Evolutionary conservation across 2,329 filamentous ascomycete species (phyloP), one percentile per base, ranked within the genome.

Genomic region (Monosporascus sp.): DNA sequence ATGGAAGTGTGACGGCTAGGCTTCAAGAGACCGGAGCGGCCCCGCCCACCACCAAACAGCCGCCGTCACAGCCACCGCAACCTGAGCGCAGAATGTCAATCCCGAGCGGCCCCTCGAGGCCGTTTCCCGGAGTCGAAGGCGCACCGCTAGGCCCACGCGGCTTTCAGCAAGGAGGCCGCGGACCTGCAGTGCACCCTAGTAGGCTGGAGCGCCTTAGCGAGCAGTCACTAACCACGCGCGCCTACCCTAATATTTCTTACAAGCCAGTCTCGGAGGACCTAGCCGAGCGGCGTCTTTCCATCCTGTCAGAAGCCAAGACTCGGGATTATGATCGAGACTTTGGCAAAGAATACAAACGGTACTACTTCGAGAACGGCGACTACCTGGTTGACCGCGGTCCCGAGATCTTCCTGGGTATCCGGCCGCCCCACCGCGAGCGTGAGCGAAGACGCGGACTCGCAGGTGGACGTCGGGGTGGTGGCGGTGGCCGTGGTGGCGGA

Each of bases 311-410:
- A 18, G 75, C 74, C 58, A 80, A 80, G 68, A 73, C 74, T 7
- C 67, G 63, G 35, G 70, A 77, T 45, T 63, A 64, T 26, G 55
- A 68, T 20, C 69, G 75, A 14, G 71, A 76, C 44, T 61, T 76
- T 38, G 77, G 74, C 56, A 71, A 77, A 50, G 78, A 81, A 50
- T 80, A 82, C 70, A 84, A 88, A 65, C 78, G 88, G 35, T 91
- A 89, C 66, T 87, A 85, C 0, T 91, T 91, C 61, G 87, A 91
- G 67, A 74, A 85, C 52, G 78, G 76, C 1, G 82, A 85, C 55
- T 65, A 70, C 6, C 83, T 91, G 51, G 86, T 91, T 45, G 87
- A 91, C 66, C 78, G 85, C 51, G 88, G 88, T 15, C 82, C 82
- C 17, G 88, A 91, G 66, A 83, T 86, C 38, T 86, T 86, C 63